A percentile compares a stretch with the other conserved stretches of the same genome.
Conservation (phyloP, 78 protist genomes). For the Dictyostelium brefeldianum region DNA sequence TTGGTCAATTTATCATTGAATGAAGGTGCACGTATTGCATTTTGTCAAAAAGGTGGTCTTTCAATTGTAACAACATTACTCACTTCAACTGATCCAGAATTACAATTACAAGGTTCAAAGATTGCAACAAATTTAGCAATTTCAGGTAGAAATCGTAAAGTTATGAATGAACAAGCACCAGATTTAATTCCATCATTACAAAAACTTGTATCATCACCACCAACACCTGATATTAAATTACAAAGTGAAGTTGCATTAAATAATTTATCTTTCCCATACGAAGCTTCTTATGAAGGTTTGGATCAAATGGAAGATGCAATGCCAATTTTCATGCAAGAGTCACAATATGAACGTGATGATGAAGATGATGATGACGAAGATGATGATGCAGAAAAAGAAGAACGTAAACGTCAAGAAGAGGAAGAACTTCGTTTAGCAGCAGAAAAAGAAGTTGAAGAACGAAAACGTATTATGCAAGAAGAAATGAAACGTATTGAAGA, state of each 20-base stretch:
- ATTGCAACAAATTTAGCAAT: constrained; percentile 63
- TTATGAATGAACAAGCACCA: constrained; percentile 66
- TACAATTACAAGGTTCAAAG: constrained; percentile 76
- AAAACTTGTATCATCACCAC: not conserved
- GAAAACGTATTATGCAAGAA: constrained; percentile 79
- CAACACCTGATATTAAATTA: constrained; percentile 26
- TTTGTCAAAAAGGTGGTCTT: constrained; percentile 79
- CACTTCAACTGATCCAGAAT: constrained; percentile 35
- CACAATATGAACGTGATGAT: constrained; percentile 65
- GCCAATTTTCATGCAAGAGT: constrained; percentile 25
- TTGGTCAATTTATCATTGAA: constrained; percentile 70
- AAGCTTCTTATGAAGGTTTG: constrained; percentile 61
- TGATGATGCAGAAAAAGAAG: constrained; percentile 21
- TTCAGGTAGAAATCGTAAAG: constrained; percentile 74
- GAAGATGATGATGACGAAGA: constrained; percentile 76
- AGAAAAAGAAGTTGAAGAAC: constrained; percentile 53
- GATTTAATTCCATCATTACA: constrained; percentile 46
- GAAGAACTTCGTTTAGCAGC: constrained; percentile 61
- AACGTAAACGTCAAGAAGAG: constrained; percentile 25
- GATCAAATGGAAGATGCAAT: constrained; percentile 61
- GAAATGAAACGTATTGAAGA: constrained; percentile 71
- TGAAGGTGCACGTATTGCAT: constrained; percentile 61
- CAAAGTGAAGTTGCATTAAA: constrained; percentile 60
- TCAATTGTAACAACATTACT: constrained; percentile 20
- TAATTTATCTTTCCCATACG: constrained; percentile 75